A percentile compares a stretch with the other conserved stretches of the same genome.
These are phyloP conservation scores for Phytophthora cajani DNA, from an alignment of 352 stramenopile genomes.

Conservation along the genomic window DNA sequence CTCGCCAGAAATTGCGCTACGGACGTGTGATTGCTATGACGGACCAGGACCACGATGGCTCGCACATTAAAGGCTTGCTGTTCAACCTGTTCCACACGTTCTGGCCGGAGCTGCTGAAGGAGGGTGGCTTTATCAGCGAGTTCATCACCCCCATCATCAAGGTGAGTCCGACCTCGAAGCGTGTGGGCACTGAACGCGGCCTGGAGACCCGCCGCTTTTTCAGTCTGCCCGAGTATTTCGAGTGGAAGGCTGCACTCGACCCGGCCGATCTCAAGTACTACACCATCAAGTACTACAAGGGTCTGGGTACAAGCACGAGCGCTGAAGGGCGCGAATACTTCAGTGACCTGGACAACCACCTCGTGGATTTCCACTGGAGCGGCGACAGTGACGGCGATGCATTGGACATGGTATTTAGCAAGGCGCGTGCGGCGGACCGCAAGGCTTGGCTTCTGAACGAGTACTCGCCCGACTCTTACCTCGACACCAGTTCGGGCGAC, in stretches of 20 bases:
- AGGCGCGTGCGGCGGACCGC: slow-evolving; percentile 95
- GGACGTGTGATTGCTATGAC: slow-evolving; percentile 99
- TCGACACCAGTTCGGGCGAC: slow-evolving; percentile 92
- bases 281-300: slow-evolving; percentile 99
- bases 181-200: slow-evolving; percentile 66
- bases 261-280: slow-evolving; percentile 86
- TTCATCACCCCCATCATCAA: slow-evolving; percentile 99
- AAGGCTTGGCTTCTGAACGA: slow-evolving; percentile 96
- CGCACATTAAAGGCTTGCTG: slow-evolving; percentile 99
- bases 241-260: slow-evolving; percentile 89
- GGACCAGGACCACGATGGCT: slow-evolving; percentile 99
- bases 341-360: slow-evolving; percentile 93
- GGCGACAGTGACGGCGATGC: slow-evolving; percentile 87
- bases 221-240: slow-evolving; percentile 96
- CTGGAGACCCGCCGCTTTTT: slow-evolving; percentile 93
- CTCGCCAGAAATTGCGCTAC: slow-evolving; percentile 94
- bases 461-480: slow-evolving; percentile 88
- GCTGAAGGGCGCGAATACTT: slow-evolving; percentile 99
- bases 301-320: slow-evolving; percentile 98
- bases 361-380: slow-evolving; percentile 91
- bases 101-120: slow-evolving; percentile 96
- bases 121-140: slow-evolving; percentile 96
- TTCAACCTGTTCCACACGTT: slow-evolving; percentile 99
- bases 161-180: slow-evolving; percentile 70
- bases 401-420: slow-evolving; percentile 99